Evolutionary conservation across 78 protist species (phyloP), one percentile per base, ranked within the genome.

Genomic region (Isochrysis galbana): DNA sequence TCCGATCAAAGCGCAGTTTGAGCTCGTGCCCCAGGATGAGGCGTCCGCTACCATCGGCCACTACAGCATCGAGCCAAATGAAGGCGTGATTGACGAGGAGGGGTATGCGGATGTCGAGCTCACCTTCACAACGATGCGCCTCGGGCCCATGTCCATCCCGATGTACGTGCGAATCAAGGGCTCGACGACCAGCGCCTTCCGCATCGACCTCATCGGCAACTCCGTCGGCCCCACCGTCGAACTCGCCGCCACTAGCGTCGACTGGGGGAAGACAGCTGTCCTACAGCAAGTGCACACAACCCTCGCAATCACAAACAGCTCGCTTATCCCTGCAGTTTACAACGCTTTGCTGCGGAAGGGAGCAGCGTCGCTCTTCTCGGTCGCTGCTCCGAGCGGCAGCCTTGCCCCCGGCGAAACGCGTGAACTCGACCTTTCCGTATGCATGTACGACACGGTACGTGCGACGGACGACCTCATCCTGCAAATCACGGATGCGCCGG

Each of bases 1-100:
- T 39, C 88, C 34, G 41, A 86, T 94, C 44, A 93, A 94, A 0
- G 96, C 96, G 77, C 82, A 93, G 86, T 96, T 94, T 89, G 97
- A 95, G 82, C 23, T 96, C 34, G 38, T 67, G 55, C 45, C 94
- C 67, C 47, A 74, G 72, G 74, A 36, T 29, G 89, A 42, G 55
- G 10, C 32, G 51, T 32, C 90, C 10, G 14, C 11, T 34, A 39
- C 67, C 74, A 54, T 93, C 38, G 94, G 90, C 39, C 1, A 38
- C 41, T 26, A 47, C 86, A 41, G 39, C 45, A 39, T 48, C 25
- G 84, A 83, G 77, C 44, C 44, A 23, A 29, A 32, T 46, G 17
- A 47, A 38, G 92, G 94, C 41, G 5, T 23, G 36, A 88, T 93
- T 89, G 72, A 10, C 22, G 51, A 91, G 36, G 2, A 25, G 17